Base-by-base conservation (phyloP, 768 basidiomycete species). In the Paxillus involutus region DNA sequence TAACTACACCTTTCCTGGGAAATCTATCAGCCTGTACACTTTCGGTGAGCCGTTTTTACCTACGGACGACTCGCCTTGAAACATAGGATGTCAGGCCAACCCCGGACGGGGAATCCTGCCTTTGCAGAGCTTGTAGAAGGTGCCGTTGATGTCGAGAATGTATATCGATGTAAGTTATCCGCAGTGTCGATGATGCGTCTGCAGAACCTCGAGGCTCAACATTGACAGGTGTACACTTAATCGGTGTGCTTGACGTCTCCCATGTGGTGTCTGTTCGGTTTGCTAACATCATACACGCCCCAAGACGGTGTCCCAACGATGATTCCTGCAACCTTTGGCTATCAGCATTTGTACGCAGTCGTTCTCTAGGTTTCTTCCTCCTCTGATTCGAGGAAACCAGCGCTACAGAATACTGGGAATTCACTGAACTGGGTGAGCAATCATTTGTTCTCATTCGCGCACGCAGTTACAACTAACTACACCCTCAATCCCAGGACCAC, bases 261-360 rank as follows among this genome's bases (percentile, higher is more conserved):
- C 16, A 9, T 11, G 32, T 11, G 11, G 5, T 26, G 43, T 16
- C 29, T 17, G 32, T 19, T 49, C 21, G 17, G 13, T 26, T 19
- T 1, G 29, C 36, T 29, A 16, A 42, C 35, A 42, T 33, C 47
- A 9, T 43, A 49, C 24, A 47, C 21, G n/a, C n/a, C 26, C 43
- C 19, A 14, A 78, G 80, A 82, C 53, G 80, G 80, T 8, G 77
- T 82, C 8, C 80, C 81, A 4, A 80, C 79, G 6, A 74, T 82
- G 57, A 65, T 82, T 42, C 76, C 76, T 29, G 67, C 71, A 48
- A 57, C 29, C 32, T 63, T 79, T 13, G 81, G 80, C 16, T 82
- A 83, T 60, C 71, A 62, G 40, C 81, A 81, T 52, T 79, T 72
- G 66, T 80, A 60, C 49, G 62, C 45, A 13, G 30, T 19, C 30